Base-by-base conservation (phyloP, 352 stramenopile genomes). In the Elongisporangium anandrum region DNA sequence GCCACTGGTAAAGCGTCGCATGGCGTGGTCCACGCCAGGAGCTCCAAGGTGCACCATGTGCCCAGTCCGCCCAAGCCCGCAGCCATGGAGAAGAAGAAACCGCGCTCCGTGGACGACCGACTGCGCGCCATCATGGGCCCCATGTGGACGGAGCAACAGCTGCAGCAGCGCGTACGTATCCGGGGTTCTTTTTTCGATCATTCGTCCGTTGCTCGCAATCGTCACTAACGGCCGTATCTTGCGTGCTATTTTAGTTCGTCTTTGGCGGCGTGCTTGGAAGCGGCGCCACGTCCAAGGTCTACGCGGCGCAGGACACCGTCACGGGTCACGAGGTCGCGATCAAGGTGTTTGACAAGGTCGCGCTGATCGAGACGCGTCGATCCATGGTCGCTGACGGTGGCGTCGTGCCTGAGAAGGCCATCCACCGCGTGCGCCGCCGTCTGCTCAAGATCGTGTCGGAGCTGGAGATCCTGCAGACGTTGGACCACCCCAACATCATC, bases 271-370 rank as follows among this genome's bases (percentile, higher is more conserved):
- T 91, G 26, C 64, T 92, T 19, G 85, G 85, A 48, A 86, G 65
- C 16, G 85, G 85, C 62, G 82, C 85, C 50, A 94, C 85, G 34
- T 82, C 81, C 45, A 90, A 87, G 57, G 85, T 94, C 38, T 92
- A 80, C 29, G 79, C 78, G 22, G 85, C 82, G 0, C 62, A 87
- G 39, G 77, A 92, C 53, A 76, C 73, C 4, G 34, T 15, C 3
- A 79, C 77, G 3, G 77, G 75, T 8, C 20, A 71, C 9, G 60
- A 75, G 29, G 80, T 94, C 4, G 86, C 85, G 0, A 70, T 94
- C 29, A 94, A 94, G 57, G 81, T 91, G 2, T 94, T 94, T 58
- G 81, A 92, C 70, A 94, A 94, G 69, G 82, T 77, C 12, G 56
- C 75, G 41, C 88, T 94, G 82, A 77, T 94, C 50, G 85, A 90